These are phyloP conservation scores for Arthrobotrys entomopaga DNA, from an alignment of 2,329 filamentous ascomycete genomes.

Conservation along the genomic window DNA sequence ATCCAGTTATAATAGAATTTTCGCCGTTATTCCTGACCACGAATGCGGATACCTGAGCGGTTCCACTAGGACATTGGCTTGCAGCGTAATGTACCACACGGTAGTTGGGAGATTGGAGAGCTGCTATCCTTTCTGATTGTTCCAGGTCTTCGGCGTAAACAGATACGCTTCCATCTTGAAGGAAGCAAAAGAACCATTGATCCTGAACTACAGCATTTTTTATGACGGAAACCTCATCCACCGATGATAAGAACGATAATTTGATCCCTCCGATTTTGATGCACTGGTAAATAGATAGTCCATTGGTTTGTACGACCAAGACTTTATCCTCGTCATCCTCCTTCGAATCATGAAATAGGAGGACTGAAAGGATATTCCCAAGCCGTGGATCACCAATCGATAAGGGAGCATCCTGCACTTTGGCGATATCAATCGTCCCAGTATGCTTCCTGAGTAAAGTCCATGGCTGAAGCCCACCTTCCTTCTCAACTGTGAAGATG, in stretches of 20 bases:
- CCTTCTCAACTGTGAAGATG: slow-evolving; percentile 55
- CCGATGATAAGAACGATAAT: slow-evolving; percentile 31
- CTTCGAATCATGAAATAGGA: slow-evolving; percentile 54
- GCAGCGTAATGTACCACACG: slow-evolving; percentile 33
- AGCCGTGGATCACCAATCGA: slow-evolving; percentile 44
- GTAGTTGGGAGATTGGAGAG: slow-evolving; percentile 29
- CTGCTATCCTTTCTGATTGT: slow-evolving; percentile 18
- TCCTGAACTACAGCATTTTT: slow-evolving; percentile 32
- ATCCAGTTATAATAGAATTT: slow-evolving; percentile 36
- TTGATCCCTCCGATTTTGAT: slow-evolving; percentile 46
- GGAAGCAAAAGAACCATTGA: slow-evolving; percentile 36
- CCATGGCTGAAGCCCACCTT: slow-evolving; percentile 56
- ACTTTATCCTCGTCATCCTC: slow-evolving; percentile 47
- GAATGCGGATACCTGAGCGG: slow-evolving; percentile 32
- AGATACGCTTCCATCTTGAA: slow-evolving; percentile 32
- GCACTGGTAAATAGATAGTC: slow-evolving; percentile 39
- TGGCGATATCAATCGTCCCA: slow-evolving; percentile 33
- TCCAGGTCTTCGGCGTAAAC: slow-evolving; percentile 42
- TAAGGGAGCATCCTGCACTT: slow-evolving; percentile 52
- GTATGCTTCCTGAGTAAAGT: slow-evolving; percentile 48
- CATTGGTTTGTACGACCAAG: slow-evolving; percentile 45
- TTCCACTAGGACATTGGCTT: slow-evolving; percentile 25
- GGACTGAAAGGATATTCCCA: slow-evolving; percentile 35
- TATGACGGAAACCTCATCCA: slow-evolving; percentile 32
- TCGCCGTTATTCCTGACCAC: slow-evolving; percentile 34